phyloP scores from a whole-genome alignment of 2,329 filamentous ascomycete species.

The Uncinocarpus reesii region DNA sequence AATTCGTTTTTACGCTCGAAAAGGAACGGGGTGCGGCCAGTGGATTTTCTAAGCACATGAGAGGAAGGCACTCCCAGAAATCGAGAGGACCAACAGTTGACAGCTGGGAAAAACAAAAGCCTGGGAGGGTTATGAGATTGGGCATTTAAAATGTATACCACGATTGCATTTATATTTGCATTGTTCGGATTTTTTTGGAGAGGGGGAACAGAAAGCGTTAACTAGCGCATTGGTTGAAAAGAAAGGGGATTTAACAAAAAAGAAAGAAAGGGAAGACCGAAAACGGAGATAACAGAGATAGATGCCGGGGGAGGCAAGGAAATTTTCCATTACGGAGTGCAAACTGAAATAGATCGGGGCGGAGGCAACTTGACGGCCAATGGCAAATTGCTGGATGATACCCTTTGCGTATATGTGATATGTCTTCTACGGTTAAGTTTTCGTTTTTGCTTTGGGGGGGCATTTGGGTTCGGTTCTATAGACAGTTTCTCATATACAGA shows the following conservation, averaged over 20 bases:
- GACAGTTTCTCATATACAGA: background rate
- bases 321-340: background rate
- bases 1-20: too few species aligned
- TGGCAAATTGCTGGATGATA: slow-evolving; percentile 8
- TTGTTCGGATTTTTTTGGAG: background rate
- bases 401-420: slow-evolving; percentile 3
- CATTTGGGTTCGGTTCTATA: background rate
- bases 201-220: background rate
- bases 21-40: too few species aligned
- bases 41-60: too few species aligned
- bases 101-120: too few species aligned
- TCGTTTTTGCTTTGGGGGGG: background rate
- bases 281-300: background rate
- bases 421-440: background rate
- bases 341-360: slow-evolving; percentile 7
- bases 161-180: slow-evolving; percentile 7
- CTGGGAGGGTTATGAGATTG: background rate
- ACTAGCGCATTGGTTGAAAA: background rate
- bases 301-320: background rate
- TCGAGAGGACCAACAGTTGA: too few species aligned
- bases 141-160: slow-evolving; percentile 1
- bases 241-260: background rate
- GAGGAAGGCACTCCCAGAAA: too few species aligned
- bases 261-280: background rate
- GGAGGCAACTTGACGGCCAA: slow-evolving; percentile 4